Conservation (phyloP, 805 yeast genomes). For the Candida gorgasii region DNA sequence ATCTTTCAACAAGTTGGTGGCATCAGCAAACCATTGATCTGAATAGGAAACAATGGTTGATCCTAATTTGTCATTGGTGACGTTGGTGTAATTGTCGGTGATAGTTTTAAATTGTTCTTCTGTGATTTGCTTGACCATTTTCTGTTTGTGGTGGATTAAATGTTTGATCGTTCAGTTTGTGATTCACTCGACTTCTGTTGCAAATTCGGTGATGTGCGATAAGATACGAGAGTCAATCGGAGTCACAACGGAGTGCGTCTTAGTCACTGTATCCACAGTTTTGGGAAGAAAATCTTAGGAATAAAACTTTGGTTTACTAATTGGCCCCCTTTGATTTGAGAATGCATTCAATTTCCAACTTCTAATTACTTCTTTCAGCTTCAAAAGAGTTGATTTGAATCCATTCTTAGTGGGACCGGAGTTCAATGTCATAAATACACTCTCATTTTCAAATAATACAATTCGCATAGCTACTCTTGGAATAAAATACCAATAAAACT, state of each 20-base stretch:
- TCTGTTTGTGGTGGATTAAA: not conserved
- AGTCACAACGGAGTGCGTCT: not conserved
- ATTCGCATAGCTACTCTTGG: too few relatives aligned
- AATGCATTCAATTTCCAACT: too few relatives aligned
- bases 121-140: constrained; percentile 14
- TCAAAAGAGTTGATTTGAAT: too few relatives aligned
- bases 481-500: too few relatives aligned
- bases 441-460: too few relatives aligned
- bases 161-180: not conserved
- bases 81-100: constrained; percentile 65
- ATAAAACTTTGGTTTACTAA: too few relatives aligned
- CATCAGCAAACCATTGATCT: constrained; percentile 96
- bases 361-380: too few relatives aligned
- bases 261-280: not conserved
- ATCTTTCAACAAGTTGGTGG: constrained; percentile 81
- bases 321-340: too few relatives aligned
- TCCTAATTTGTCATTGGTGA: constrained; percentile 81
- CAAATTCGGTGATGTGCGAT: constrained; percentile 4
- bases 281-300: too few relatives aligned
- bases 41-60: constrained; percentile 69
- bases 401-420: too few relatives aligned
- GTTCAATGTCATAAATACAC: too few relatives aligned
- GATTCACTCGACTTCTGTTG: not conserved
- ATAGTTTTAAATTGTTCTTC: constrained; percentile 47
- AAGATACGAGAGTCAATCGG: constrained; percentile 9